Percentiles rank a stretch among this genome's conserved stretches.
Conservation (phyloP, 139 green algal species). For the Astrephomene gubernaculifera region DNA sequence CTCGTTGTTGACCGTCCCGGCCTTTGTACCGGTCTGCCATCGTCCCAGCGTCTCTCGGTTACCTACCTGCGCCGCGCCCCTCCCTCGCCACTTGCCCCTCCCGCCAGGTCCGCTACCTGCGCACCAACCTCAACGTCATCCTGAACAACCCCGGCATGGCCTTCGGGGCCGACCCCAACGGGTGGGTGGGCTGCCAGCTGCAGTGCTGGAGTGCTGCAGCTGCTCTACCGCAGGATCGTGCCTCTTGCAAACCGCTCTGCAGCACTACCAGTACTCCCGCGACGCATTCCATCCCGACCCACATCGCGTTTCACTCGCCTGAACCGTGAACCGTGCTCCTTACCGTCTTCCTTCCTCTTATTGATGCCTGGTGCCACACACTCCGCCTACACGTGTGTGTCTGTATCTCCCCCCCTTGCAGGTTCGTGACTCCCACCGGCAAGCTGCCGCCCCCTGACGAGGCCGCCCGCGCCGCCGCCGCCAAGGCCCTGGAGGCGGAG, state of each 20-base stretch:
- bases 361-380: no score
- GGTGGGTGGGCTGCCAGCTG: slow-evolving; percentile 15
- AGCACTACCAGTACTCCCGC: no score
- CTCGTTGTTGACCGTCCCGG: neutral
- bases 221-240: no score
- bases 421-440: slow-evolving; percentile 47
- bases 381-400: no score
- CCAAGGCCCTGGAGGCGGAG: slow-evolving; percentile 12
- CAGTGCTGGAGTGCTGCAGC: no score
- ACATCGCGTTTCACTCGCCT: no score
- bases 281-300: no score
- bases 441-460: neutral
- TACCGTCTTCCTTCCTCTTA: no score
- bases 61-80: neutral
- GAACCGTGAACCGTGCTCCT: no score
- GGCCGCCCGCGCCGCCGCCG: neutral
- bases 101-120: slow-evolving; percentile 1
- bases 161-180: slow-evolving; percentile 60
- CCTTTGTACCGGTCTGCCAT: neutral
- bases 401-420: slow-evolving; percentile 1
- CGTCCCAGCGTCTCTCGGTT: neutral
- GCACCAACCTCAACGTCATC: slow-evolving; percentile 47
- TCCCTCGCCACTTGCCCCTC: neutral
- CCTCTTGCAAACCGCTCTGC: no score
- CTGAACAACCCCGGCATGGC: slow-evolving; percentile 43